Evolutionary conservation across 2,329 filamentous ascomycete genomes (phyloP), one percentile per base, ranked within the genome.

Genomic region (Fusarium sp.): DNA sequence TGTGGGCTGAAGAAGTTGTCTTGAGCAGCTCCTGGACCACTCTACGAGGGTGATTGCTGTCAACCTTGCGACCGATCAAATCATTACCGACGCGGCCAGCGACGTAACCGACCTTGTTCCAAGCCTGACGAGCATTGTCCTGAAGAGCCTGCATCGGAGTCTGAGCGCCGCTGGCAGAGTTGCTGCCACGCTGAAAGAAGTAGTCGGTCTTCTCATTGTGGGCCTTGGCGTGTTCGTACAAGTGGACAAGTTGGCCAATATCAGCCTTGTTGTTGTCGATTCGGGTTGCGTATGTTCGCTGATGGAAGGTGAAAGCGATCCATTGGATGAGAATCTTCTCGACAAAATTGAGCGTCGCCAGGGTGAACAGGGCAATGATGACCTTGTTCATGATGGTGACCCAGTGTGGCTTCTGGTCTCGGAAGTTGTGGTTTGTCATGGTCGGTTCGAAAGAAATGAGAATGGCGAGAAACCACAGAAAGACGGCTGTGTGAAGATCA

Each of bases 311-410:
- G 60, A 95, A 95, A 33, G 95, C 95, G 72, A 98, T 97, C 81
- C 97, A 91, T 76, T 98, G 95, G 57, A 98, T 97, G 71, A 97
- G 87, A 63, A 98, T 92, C 83, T 98, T 98, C 79, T 98, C 95
- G 53, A 91, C 85, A 63, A 96, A 91, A 79, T 98, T 98, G 66
- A 98, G 83, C 4, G 90, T 84, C 0, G 90, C 87, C 65, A 93
- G 88, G 15, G 97, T 91, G 72, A 98, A 95, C n/a, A 97, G 77
- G 4, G 92, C 87, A 18, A 97, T 89, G 63, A 98, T 90, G 73
- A 98, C 87, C 78, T 97, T 97, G 84, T 97, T 92, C 70, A 94
- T 87, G 15, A 91, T 88, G 31, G 81, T 83, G 78, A 97, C 92
- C 95, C 95, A 98, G 6, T 81, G 69, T 85, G 84, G 45, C 84